These are phyloP conservation scores for Didymella arachidicola DNA, from an alignment of 2,329 filamentous ascomycete species.

Conservation along the genomic window DNA sequence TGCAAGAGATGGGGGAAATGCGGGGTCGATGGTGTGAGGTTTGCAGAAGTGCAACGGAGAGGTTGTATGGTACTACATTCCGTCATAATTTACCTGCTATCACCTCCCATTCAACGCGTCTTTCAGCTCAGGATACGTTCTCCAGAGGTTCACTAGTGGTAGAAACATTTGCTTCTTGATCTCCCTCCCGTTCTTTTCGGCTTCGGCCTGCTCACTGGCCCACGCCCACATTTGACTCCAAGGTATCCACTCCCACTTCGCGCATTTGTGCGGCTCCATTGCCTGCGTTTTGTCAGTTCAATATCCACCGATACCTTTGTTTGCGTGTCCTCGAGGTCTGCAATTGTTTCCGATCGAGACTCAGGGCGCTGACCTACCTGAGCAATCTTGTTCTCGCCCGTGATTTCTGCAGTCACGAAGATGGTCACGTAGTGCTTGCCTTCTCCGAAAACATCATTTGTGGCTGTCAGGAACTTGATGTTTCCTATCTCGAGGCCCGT, in stretches of 20 bases:
- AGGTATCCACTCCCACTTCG: slow-evolving; percentile 61
- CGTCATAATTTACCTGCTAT: not conserved
- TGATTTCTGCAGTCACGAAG: slow-evolving; percentile 66
- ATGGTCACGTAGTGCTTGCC: slow-evolving; percentile 78
- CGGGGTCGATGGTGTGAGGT: slow-evolving; percentile 12
- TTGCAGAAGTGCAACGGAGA: not conserved
- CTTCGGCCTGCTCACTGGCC: slow-evolving; percentile 44
- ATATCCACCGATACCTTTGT: too few species aligned
- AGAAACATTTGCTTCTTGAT: slow-evolving; percentile 53
- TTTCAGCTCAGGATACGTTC: slow-evolving; percentile 41
- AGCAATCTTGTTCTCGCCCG: slow-evolving; percentile 59
- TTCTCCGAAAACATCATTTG: slow-evolving; percentile 72
- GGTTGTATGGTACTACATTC: not conserved
- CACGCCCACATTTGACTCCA: slow-evolving; percentile 58
- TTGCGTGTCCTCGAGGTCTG: not conserved
- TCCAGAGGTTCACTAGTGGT: slow-evolving; percentile 58
- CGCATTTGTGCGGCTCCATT: slow-evolving; percentile 63
- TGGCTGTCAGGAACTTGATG: slow-evolving; percentile 65
- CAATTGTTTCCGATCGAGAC: not conserved
- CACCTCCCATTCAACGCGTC: slow-evolving; percentile 25
- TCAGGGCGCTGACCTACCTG: slow-evolving; percentile 54
- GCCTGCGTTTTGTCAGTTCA: slow-evolving; percentile 32
- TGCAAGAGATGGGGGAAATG: not conserved
- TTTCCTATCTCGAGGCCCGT: slow-evolving; percentile 64
- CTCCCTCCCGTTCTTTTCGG: slow-evolving; percentile 36